Percentiles rank a stretch among this genome's conserved stretches.
These are phyloP conservation scores for Pisolithus thermaeus DNA, from an alignment of 1,284 basidiomycete genomes.

Conservation along the genomic window DNA sequence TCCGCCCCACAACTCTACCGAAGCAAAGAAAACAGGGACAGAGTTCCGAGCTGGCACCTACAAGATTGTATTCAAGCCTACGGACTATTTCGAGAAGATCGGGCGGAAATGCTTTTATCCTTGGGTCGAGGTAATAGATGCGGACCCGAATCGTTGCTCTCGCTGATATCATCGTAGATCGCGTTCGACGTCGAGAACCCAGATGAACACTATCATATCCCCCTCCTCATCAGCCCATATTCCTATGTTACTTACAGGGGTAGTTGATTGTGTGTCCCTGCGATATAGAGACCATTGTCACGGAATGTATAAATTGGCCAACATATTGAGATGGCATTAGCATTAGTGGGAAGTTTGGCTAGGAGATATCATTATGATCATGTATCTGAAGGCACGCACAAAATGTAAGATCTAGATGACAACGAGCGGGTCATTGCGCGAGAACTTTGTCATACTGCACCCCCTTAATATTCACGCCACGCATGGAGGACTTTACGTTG, in stretches of 20 bases:
- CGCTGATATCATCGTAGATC: constrained; percentile 44
- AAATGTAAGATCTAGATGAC: neutral
- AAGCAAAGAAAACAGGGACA: constrained; percentile 37
- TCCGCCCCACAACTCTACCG: constrained; percentile 42
- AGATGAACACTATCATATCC: constrained; percentile 85
- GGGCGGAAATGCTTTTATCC: constrained; percentile 78
- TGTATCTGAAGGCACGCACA: neutral
- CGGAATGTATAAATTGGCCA: constrained; percentile 1
- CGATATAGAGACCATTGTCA: neutral
- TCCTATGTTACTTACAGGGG: constrained; percentile 92
- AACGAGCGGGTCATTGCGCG: constrained; percentile 30
- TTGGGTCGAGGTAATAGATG: constrained; percentile 65
- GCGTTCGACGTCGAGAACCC: constrained; percentile 67
- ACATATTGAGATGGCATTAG: constrained; percentile 4
- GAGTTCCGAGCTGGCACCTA: constrained; percentile 58
- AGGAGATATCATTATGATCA: neutral
- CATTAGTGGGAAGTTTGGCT: constrained; percentile 2
- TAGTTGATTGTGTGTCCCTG: constrained; percentile 38
- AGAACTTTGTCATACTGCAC: constrained; percentile 75
- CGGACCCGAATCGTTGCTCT: constrained; percentile 4
- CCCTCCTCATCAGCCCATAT: constrained; percentile 86
- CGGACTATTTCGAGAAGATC: constrained; percentile 69
- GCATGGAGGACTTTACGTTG: constrained; percentile 84
- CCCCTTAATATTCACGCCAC: constrained; percentile 70
- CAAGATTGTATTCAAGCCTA: constrained; percentile 82